phyloP scores from a whole-genome alignment of 768 basidiomycete species.

The Boletellus sp. region DNA sequence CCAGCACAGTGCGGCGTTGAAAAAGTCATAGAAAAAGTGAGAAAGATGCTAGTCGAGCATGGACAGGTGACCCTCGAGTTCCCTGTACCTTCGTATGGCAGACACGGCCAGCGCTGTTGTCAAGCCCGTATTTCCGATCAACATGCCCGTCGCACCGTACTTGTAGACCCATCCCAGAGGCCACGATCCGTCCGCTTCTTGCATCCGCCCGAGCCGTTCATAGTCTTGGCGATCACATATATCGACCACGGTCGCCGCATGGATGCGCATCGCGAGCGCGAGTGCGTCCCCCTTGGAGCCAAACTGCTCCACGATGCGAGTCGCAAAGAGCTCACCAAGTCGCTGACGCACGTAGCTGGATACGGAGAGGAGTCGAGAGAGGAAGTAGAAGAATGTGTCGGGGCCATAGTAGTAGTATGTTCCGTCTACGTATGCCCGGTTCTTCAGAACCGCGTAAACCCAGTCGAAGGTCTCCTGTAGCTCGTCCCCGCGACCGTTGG shows the following conservation, averaged over 20 bases:
- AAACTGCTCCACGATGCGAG: conserved; percentile 13
- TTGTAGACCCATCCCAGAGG: conserved; percentile 20
- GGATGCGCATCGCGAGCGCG: conserved; percentile 18
- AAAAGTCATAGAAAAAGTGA: too few relatives aligned
- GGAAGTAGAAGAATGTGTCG: conserved; percentile 18
- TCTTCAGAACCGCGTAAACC: conserved; percentile 18
- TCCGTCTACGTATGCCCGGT: conserved; percentile 17
- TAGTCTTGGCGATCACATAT: conserved; percentile 14
- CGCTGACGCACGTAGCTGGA: conserved; percentile 15
- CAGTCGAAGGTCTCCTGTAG: conserved; percentile 20
- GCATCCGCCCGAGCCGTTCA: conserved; percentile 16
- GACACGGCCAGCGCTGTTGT: conserved; percentile 20
- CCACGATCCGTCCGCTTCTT: conserved; percentile 19
- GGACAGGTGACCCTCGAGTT: conserved; percentile 7
- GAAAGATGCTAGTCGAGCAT: too few relatives aligned
- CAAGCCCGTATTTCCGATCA: conserved; percentile 17
- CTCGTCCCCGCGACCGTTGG: conserved; percentile 16
- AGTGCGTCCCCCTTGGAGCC: conserved; percentile 18
- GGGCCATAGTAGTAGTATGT: conserved; percentile 19
- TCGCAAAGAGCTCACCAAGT: conserved; percentile 12
- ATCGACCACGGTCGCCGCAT: conserved; percentile 9
- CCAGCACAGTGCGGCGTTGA: too few relatives aligned
- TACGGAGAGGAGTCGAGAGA: conserved; percentile 17
- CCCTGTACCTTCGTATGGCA: conserved; percentile 12
- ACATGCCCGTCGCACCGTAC: neutral